Base-by-base conservation (phyloP, 371 early-diverging fungal genomes). In the Paraphysoderma sedebokerense region DNA sequence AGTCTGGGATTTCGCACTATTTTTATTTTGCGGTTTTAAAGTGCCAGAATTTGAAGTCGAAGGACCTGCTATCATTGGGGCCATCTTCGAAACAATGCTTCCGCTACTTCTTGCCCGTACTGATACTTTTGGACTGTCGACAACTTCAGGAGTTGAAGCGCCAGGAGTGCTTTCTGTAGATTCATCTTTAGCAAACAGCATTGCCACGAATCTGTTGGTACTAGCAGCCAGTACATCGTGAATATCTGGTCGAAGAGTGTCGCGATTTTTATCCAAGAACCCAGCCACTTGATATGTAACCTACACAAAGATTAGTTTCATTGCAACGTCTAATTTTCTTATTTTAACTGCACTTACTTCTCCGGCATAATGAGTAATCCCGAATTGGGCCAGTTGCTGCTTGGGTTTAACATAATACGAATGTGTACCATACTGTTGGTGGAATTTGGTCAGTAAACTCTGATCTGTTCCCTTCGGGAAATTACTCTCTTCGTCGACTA, bases 221-320 rank as follows among this genome's bases (percentile, higher is more conserved):
- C 58, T 58, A 27, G 48, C 49, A n/a, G 34, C n/a, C 11, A 70
- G 38, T 23, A 74, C 37, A 9, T 62, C 63, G 26, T 51, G 57
- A 12, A 81, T 38, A 47, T 70, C 70, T 23, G 69, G 72, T 46
- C 62, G 67, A 20, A 71, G 59, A 1, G 74, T 59, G 49, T 81
- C 79, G 54, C 68, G 73, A 55, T 81, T 81, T 52, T 78, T 79
- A n/a, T 66, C 63, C 39, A 79, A 48, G 63, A 79, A 81, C 5
- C 68, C 68, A 9, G 56, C 50, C 28, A 70, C 68, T 1, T 52
- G 57, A 59, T 81, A 81, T 40, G 61, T 49, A 13, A 79, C 78
- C 29, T 71, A n/a, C n/a, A n/a, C n/a, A n/a, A n/a, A n/a, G n/a
- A n/a, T n/a, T n/a, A n/a, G n/a, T n/a, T n/a, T n/a, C n/a, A n/a